Percentiles rank a stretch among this genome's conserved stretches.
Evolutionary conservation across 805 yeast species (phyloP).

Genomic region (Yamadazyma sp.): DNA sequence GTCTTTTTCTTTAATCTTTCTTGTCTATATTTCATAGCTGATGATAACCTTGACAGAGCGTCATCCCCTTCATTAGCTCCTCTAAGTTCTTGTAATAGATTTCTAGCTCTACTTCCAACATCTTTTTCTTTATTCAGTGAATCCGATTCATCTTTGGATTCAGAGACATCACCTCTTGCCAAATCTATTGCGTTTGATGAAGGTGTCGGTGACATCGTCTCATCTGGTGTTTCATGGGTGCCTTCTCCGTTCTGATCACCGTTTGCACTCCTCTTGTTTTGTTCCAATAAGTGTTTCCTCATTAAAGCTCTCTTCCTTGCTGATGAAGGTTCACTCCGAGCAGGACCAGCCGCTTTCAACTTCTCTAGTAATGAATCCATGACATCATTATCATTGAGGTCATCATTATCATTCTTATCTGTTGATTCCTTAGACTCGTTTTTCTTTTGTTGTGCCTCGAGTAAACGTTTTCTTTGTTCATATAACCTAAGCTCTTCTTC

Average conservation of each 20-base stretch:
- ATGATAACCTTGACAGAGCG: slow-evolving; percentile 19
- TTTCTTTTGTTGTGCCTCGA: slow-evolving; percentile 43
- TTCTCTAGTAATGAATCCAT: slow-evolving; percentile 88
- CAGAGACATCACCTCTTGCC: slow-evolving; percentile 13
- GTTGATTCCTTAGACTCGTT: slow-evolving; percentile 24
- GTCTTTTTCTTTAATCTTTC: slow-evolving; percentile 30
- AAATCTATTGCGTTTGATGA: neutral
- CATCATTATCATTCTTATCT: slow-evolving; percentile 25
- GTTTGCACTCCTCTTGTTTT: slow-evolving; percentile 6
- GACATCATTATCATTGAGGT: slow-evolving; percentile 49
- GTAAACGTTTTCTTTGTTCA: slow-evolving; percentile 68
- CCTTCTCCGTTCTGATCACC: slow-evolving; percentile 1
- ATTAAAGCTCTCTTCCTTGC: slow-evolving; percentile 80
- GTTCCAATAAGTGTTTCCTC: slow-evolving; percentile 54
- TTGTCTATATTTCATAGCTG: slow-evolving; percentile 44
- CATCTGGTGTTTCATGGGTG: neutral
- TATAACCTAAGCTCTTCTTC: slow-evolving; percentile 70
- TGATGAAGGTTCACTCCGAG: slow-evolving; percentile 70
- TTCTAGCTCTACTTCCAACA: slow-evolving; percentile 60
- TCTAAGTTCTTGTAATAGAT: slow-evolving; percentile 59
- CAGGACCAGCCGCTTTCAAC: slow-evolving; percentile 80
- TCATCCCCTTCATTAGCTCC: slow-evolving; percentile 18
- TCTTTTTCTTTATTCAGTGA: slow-evolving; percentile 12
- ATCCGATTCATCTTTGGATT: slow-evolving; percentile 11
- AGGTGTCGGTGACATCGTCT: slow-evolving; percentile 8